These are phyloP conservation scores for Hibiscus tridactylites DNA, from an alignment of 345 rosid genomes.

Conservation along the genomic window DNA sequence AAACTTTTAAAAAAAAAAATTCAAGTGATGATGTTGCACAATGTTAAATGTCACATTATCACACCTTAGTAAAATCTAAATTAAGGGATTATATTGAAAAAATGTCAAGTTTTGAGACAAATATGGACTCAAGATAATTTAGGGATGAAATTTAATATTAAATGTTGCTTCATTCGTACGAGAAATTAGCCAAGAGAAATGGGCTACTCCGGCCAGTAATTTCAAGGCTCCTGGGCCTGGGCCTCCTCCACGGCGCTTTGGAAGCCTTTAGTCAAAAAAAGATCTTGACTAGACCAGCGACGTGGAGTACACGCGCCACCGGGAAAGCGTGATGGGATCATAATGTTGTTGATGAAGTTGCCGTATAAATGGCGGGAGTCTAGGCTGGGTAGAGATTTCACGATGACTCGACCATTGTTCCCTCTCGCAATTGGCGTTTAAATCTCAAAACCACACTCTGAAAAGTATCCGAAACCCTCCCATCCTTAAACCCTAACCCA, in stretches of 20 bases:
- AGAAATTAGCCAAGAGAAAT: neutral
- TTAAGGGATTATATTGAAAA: no score
- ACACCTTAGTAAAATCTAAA: no score
- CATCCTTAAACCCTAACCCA: constrained; percentile 12
- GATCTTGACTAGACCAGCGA: neutral
- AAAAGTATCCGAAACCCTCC: constrained; percentile 16
- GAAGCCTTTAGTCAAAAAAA: neutral
- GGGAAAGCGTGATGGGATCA: neutral
- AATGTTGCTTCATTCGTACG: no score
- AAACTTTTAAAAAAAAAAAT: no score
- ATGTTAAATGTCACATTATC: no score
- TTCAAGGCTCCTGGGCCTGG: neutral
- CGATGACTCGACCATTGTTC: constrained; percentile 6
- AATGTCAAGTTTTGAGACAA: no score
- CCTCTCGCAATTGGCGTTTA: neutral
- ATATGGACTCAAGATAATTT: no score
- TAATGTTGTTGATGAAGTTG: neutral
- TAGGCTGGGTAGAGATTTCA: neutral
- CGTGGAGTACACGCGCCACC: neutral
- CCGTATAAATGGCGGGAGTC: neutral
- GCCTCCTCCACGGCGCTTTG: neutral
- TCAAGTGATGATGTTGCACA: no score
- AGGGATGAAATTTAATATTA: no score
- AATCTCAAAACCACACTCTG: constrained; percentile 7
- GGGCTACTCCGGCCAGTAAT: neutral